These are phyloP conservation scores for Hortiboletus campestris DNA, from an alignment of 768 basidiomycete species.

Conservation along the genomic window DNA sequence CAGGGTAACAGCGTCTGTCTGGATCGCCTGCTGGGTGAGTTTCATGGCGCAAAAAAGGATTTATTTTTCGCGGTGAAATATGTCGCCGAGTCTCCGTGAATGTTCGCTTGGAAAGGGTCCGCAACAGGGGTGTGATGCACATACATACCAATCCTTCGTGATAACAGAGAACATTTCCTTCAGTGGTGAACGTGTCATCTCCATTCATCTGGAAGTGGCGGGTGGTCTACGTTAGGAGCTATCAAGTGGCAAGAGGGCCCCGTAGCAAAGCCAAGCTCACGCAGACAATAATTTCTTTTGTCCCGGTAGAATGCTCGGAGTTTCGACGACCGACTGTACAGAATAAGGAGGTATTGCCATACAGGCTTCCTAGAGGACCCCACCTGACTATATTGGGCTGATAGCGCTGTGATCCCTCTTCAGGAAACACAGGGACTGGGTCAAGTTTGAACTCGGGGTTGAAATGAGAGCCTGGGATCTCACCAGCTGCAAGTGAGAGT, in stretches of 20 bases:
- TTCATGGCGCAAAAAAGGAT: conserved; percentile 1
- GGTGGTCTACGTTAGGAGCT: background rate
- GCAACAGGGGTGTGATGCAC: background rate
- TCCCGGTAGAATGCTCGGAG: conserved; percentile 5
- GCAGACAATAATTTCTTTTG: conserved; percentile 3
- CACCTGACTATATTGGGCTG: background rate
- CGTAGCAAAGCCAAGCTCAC: background rate
- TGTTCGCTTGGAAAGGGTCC: conserved; percentile 9
- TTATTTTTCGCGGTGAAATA: background rate
- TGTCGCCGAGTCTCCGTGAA: conserved; percentile 14
- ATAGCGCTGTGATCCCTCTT: conserved; percentile 12
- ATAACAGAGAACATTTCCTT: conserved; percentile 13
- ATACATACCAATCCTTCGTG: conserved; percentile 9
- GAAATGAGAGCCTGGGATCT: background rate
- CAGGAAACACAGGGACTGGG: conserved; percentile 3
- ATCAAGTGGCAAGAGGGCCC: background rate
- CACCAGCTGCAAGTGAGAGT: no score
- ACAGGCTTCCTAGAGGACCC: background rate
- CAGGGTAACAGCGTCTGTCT: background rate
- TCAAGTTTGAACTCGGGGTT: background rate
- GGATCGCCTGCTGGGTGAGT: conserved; percentile 7
- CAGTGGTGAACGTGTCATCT: conserved; percentile 11
- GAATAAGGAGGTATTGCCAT: background rate
- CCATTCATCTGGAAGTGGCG: background rate
- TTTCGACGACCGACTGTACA: background rate